These are phyloP conservation scores for Psidium guajava DNA, from an alignment of 345 rosid species.

Conservation along the genomic window DNA sequence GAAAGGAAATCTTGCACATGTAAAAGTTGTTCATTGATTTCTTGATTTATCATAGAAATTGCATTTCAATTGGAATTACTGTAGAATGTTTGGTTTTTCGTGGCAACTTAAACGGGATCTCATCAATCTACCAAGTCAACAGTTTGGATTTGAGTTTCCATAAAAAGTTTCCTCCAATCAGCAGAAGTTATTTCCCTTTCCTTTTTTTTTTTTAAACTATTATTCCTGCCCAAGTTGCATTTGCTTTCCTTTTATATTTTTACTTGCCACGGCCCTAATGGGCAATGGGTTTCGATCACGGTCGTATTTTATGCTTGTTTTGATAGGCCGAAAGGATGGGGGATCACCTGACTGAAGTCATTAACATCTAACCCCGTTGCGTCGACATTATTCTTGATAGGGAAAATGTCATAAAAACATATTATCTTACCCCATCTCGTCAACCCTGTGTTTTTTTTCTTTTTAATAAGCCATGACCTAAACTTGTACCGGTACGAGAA, in stretches of 20 bases:
- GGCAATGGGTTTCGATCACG: too few species aligned
- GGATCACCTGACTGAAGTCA: too few species aligned
- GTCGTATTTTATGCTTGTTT: too few species aligned
- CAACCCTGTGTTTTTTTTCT: too few species aligned
- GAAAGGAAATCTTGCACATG: neutral
- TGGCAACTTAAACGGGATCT: neutral
- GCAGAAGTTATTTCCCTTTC: neutral
- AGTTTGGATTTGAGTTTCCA: neutral
- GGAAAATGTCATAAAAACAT: too few species aligned
- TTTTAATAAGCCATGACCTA: rapidly evolving
- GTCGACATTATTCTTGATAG: too few species aligned
- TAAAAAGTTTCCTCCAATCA: neutral
- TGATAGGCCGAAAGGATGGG: too few species aligned
- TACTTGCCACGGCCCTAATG: too few species aligned
- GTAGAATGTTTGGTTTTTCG: neutral
- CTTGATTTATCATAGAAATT: neutral
- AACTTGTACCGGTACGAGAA: neutral
- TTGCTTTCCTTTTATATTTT: too few species aligned
- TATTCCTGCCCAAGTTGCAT: neutral
- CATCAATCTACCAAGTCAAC: neutral
- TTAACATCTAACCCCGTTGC: too few species aligned
- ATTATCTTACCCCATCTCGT: too few species aligned
- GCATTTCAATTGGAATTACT: neutral
- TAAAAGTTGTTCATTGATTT: neutral
- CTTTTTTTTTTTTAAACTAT: too few species aligned